Base-by-base conservation (phyloP, 2,329 filamentous ascomycete genomes). In the Cryphonectria naterciae region DNA sequence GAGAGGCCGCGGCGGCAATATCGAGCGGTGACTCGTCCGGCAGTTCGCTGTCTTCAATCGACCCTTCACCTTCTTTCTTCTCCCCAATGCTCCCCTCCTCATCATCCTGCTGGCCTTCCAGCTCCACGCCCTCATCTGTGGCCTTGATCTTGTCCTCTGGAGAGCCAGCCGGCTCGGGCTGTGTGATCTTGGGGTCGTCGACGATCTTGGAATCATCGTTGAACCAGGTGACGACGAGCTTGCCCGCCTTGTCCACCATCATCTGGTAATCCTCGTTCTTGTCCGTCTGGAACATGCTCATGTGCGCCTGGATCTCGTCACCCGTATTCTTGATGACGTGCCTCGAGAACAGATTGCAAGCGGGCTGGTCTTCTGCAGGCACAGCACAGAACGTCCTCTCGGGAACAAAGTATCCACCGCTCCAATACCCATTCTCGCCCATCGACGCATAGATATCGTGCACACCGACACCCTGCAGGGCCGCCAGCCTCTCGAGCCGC, bases 301-400 rank as follows among this genome's bases (percentile, higher is more conserved):
- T 86, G 76, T 96, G 93, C 1, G 93, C 93, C 71, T 87, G 86
- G 1, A 93, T 87, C 80, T 97, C 93, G 74, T 94, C 92, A 1
- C 83, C 83, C 0, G 87, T 88, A 63, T 87, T 88, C 61, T 89
- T 86, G 77, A 96, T 92, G 43, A 91, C 86, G 54, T 80, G 79
- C 22, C 88, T 85, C 49, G 85, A 85, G 70, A 87, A 87, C 19
- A 87, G 74, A 0, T 75, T 68, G 62, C 78, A 78, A 0, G 81
- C 82, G 11, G 76, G 73, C 66, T 86, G 81, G 4, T 85, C 84
- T 32, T 84, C 83, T 22, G 90, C 35, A 0, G 78, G 79, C 0
- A 95, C 81, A 4, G 92, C 91, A 77, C 93, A 95, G 76, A 97
- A 97, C 0, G 93, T 97, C 56, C 94, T 84, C 75, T 94, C 89